phyloP scores from a whole-genome alignment of 2,329 filamentous ascomycete genomes.

The Fusarium mundagurra region DNA sequence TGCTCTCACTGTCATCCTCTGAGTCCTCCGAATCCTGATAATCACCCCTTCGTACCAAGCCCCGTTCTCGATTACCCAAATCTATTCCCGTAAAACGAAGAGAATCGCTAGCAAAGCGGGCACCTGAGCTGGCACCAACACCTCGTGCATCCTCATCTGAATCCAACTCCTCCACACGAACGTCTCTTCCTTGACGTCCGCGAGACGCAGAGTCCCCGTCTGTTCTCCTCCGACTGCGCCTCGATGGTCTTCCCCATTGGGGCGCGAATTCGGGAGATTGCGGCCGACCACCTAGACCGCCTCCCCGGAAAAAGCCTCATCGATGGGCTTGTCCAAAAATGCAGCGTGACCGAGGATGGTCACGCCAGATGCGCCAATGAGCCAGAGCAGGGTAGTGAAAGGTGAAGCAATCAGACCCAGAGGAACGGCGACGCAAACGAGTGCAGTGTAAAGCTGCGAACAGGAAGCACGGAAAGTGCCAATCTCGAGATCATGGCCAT shows the following conservation, averaged over 20 bases:
- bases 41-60: conserved; percentile 50
- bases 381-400: conserved; percentile 87
- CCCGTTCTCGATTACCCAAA: conserved; percentile 56
- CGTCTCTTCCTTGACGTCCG: conserved; percentile 48
- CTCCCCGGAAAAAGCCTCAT: conserved; percentile 99
- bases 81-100: conserved; percentile 70
- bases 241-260: conserved; percentile 99
- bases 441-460: conserved; percentile 91
- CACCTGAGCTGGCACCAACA: conserved; percentile 58
- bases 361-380: conserved; percentile 94
- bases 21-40: conserved; percentile 48
- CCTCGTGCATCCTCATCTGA: conserved; percentile 68
- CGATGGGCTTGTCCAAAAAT: conserved; percentile 98
- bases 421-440: conserved; percentile 85
- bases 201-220: conserved; percentile 56
- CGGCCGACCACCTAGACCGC: conserved; percentile 99
- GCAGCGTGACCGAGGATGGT: conserved; percentile 94
- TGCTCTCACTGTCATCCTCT: conserved; percentile 49
- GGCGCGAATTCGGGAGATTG: conserved; percentile 95
- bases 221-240: conserved; percentile 77
- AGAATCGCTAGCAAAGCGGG: conserved; percentile 67
- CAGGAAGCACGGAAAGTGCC: conserved; percentile 84
- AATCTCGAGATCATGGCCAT: conserved; percentile 87
- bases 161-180: conserved; percentile 73
- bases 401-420: conserved; percentile 87